phyloP scores from a whole-genome alignment of 2,329 filamentous ascomycete species.

The Cercospora beticola region DNA sequence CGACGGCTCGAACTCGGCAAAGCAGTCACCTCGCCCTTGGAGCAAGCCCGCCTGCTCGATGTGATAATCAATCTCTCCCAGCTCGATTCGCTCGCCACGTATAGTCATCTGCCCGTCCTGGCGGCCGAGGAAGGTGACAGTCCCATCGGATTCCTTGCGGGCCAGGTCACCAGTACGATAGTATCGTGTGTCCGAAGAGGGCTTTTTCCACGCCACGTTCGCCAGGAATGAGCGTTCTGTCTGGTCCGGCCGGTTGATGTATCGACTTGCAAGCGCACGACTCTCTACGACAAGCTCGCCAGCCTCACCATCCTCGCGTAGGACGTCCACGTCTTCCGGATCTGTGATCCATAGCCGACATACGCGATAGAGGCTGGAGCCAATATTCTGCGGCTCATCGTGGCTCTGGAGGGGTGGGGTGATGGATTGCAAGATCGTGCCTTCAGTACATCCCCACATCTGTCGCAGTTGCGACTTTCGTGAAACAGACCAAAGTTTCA shows the following conservation, averaged over 20 bases:
- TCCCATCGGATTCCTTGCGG: not conserved
- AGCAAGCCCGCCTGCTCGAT: slow-evolving; percentile 37
- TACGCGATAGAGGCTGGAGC: not conserved
- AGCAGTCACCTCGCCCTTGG: not conserved
- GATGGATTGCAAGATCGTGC: not conserved
- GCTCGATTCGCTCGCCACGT: slow-evolving; percentile 72
- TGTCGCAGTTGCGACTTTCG: not conserved
- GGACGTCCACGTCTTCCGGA: not conserved
- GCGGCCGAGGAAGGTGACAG: slow-evolving; percentile 56
- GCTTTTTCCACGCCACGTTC: not conserved
- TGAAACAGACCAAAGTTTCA: not conserved
- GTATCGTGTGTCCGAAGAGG: not conserved
- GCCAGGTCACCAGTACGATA: not conserved
- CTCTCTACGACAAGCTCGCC: not conserved
- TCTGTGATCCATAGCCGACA: not conserved
- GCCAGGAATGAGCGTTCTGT: not conserved
- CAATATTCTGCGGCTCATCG: not conserved
- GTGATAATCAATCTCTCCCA: slow-evolving; percentile 67
- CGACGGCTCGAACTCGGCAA: not conserved
- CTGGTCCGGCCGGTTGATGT: not conserved
- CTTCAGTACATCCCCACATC: not conserved
- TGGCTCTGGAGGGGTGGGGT: not conserved
- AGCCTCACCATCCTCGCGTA: not conserved
- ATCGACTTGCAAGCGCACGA: not conserved
- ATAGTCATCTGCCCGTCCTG: slow-evolving; percentile 76